These are phyloP conservation scores for Adenanthera pavonina DNA, from an alignment of 306 rosid species.

Conservation along the genomic window DNA sequence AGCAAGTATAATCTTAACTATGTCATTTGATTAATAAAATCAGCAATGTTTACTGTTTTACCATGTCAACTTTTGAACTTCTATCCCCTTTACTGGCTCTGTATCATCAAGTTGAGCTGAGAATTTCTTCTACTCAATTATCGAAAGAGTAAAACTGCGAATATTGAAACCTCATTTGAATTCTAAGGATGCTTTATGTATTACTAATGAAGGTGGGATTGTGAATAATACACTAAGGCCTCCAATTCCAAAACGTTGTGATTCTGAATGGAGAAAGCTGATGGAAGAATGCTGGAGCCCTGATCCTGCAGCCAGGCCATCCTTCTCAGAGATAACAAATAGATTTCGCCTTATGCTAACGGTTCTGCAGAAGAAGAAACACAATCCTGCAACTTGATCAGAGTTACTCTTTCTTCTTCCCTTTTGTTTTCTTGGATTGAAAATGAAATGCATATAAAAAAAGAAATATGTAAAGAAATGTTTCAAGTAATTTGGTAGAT, in stretches of 20 bases:
- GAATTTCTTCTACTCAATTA: background rate
- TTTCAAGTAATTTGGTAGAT: conserved; percentile 9
- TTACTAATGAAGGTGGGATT: conserved; percentile 72
- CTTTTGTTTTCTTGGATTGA: background rate
- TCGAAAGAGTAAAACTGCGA: background rate
- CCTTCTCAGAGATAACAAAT: conserved; percentile 73
- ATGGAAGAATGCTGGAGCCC: conserved; percentile 97
- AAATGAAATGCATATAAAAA: conserved; percentile 37
- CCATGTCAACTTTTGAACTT: background rate
- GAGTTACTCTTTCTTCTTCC: background rate
- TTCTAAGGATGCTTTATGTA: conserved; percentile 35
- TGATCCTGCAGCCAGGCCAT: conserved; percentile 76
- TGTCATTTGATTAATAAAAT: background rate
- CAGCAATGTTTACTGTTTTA: background rate
- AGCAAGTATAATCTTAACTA: background rate
- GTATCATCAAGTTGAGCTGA: background rate
- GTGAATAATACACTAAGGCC: conserved; percentile 91
- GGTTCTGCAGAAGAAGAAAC: conserved; percentile 64
- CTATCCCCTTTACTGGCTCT: background rate
- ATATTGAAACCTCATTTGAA: conserved; percentile 1
- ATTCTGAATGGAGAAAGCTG: conserved; percentile 74
- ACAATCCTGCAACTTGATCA: conserved; percentile 43
- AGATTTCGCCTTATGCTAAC: conserved; percentile 76
- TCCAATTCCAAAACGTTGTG: conserved; percentile 82
- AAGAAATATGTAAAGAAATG: conserved; percentile 5